These are phyloP conservation scores for Chlorokybus atmophyticus DNA, from an alignment of 139 green algal species.

Conservation along the genomic window DNA sequence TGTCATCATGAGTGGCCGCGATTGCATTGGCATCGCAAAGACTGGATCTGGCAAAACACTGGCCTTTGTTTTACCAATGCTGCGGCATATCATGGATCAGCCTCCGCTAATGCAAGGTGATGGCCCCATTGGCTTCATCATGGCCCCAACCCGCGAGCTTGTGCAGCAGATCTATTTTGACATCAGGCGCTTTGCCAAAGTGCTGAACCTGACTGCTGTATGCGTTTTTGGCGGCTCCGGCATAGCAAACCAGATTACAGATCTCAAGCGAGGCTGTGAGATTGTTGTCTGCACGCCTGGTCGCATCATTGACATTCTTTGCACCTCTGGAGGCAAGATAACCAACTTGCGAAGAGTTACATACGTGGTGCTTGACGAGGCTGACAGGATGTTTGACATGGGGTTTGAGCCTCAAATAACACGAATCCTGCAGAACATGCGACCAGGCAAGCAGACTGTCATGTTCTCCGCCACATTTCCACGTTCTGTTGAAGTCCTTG, in stretches of 20 bases:
- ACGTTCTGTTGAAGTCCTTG: conserved; percentile 44
- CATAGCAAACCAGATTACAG: conserved; percentile 79
- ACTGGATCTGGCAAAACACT: conserved; percentile 95
- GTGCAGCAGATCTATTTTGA: conserved; percentile 79
- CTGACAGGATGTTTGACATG: conserved; percentile 99
- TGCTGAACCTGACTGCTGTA: conserved; percentile 46
- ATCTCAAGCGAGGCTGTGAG: conserved; percentile 80
- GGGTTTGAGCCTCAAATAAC: conserved; percentile 78
- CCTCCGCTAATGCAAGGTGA: conserved; percentile 55
- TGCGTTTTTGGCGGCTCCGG: conserved; percentile 81
- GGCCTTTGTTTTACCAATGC: conserved; percentile 89
- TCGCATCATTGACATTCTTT: conserved; percentile 96
- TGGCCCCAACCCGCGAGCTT: conserved; percentile 91
- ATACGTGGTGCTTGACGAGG: conserved; percentile 95
- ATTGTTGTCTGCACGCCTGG: conserved; percentile 89
- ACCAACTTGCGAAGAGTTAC: conserved; percentile 91
- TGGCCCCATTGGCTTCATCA: conserved; percentile 78
- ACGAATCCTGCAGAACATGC: conserved; percentile 63
- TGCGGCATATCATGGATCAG: conserved; percentile 94
- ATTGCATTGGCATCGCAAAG: conserved; percentile 97
- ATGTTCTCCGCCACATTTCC: conserved; percentile 97
- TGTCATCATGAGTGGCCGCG: conserved; percentile 87
- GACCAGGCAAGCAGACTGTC: conserved; percentile 90
- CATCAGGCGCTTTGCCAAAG: conserved; percentile 49
- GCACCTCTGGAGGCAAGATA: conserved; percentile 70